These are phyloP conservation scores for Boletus patriciae DNA, from an alignment of 768 basidiomycete genomes.

Conservation along the genomic window DNA sequence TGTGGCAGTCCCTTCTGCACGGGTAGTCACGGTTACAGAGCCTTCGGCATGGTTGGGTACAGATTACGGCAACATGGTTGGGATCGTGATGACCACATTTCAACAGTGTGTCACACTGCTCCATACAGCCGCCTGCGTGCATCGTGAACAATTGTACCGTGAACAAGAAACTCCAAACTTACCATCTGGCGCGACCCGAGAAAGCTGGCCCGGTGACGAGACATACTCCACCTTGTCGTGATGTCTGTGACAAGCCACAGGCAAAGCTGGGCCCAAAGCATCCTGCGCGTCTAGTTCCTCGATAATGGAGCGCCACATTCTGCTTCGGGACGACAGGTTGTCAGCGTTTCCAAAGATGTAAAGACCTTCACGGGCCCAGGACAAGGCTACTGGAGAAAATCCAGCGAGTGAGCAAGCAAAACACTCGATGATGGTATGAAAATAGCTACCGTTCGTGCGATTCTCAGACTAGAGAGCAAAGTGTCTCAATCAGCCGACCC, in stretches of 20 bases:
- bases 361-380: slow-evolving; percentile 71
- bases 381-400: slow-evolving; percentile 55
- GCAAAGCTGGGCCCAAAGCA: slow-evolving; percentile 51
- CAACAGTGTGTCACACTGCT: slow-evolving; percentile 52
- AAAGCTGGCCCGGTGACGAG: slow-evolving; percentile 52
- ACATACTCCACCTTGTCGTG: slow-evolving; percentile 42
- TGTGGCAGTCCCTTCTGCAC: slow-evolving; percentile 51
- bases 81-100: slow-evolving; percentile 64
- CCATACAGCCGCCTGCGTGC: slow-evolving; percentile 58
- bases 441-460: slow-evolving; percentile 50
- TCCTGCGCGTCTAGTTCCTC: slow-evolving; percentile 53
- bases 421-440: no score
- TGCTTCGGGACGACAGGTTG: slow-evolving; percentile 48
- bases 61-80: slow-evolving; percentile 48
- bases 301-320: slow-evolving; percentile 59
- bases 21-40: slow-evolving; percentile 60
- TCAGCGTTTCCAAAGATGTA: slow-evolving; percentile 65
- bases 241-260: slow-evolving; percentile 59
- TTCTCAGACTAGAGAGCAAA: slow-evolving; percentile 47
- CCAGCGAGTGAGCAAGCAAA: background rate
- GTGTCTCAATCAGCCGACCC: background rate
- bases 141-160: background rate
- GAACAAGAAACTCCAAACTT: background rate
- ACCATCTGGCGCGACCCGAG: slow-evolving; percentile 58
- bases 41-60: slow-evolving; percentile 48